Conservation (phyloP, 306 rosid genomes). For the Castanea mollissima region DNA sequence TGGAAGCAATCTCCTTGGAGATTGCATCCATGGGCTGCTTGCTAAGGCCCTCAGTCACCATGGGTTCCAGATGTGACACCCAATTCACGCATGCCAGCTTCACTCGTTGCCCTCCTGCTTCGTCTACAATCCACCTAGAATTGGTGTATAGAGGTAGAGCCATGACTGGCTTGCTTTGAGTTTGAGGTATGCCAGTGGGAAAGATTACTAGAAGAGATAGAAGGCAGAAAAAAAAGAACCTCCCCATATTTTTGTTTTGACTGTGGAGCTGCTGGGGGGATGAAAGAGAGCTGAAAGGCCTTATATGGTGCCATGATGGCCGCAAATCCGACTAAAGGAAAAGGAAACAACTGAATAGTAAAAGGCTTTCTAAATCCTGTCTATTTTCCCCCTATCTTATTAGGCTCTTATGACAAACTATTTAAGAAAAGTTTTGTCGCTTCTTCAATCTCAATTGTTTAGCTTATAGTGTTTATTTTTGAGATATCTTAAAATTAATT, state of each 20-base stretch:
- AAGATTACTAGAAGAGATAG: background rate
- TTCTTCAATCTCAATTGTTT: too few relatives aligned
- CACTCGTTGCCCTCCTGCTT: slow-evolving; percentile 53
- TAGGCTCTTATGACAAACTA: too few relatives aligned
- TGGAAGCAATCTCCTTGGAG: slow-evolving; percentile 37
- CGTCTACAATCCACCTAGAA: slow-evolving; percentile 75
- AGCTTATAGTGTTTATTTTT: too few relatives aligned
- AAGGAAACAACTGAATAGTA: too few relatives aligned
- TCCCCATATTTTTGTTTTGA: background rate
- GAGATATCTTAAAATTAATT: too few relatives aligned
- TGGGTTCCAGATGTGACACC: slow-evolving; percentile 70
- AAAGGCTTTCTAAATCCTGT: too few relatives aligned
- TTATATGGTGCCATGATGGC: background rate
- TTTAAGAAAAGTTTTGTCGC: too few relatives aligned
- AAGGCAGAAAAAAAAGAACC: background rate
- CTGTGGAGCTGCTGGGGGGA: too few relatives aligned
- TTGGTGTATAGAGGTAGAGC: slow-evolving; percentile 54
- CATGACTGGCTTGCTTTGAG: background rate
- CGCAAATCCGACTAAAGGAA: too few relatives aligned
- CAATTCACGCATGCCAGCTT: slow-evolving; percentile 84
- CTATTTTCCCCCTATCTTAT: too few relatives aligned
- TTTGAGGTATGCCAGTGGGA: too few relatives aligned
- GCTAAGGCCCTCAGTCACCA: slow-evolving; percentile 83
- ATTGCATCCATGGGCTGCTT: slow-evolving; percentile 65
- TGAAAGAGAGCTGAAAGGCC: background rate